Percentiles rank a stretch among this genome's conserved stretches.
phyloP scores from a whole-genome alignment of 2,329 filamentous ascomycete species.

The Cladophialophora immunda region DNA sequence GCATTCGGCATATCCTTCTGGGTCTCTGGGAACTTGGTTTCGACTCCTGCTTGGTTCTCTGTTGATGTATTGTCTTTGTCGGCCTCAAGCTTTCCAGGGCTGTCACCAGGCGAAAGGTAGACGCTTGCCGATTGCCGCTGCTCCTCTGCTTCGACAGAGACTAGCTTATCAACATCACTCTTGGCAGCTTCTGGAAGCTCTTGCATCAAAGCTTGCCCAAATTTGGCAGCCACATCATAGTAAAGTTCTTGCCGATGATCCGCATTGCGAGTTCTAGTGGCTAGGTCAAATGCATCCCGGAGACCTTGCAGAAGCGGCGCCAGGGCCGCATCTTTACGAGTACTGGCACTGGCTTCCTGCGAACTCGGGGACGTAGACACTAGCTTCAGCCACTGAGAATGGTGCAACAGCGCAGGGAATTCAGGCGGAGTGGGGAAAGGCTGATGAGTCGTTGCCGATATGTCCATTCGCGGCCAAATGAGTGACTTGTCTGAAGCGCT shows the following conservation, averaged over 20 bases:
- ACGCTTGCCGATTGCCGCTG: not conserved
- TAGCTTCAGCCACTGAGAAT: constrained; percentile 22
- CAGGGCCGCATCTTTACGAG: not conserved
- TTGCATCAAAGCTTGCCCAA: constrained; percentile 30
- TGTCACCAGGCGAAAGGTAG: not conserved
- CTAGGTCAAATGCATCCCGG: constrained; percentile 4
- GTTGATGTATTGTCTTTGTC: not conserved
- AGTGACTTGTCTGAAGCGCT: not conserved
- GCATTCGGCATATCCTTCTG: not conserved
- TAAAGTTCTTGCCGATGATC: constrained; percentile 17
- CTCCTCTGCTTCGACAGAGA: not conserved
- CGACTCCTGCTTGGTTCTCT: not conserved
- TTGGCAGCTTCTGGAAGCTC: not conserved
- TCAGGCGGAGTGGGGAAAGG: constrained; percentile 25
- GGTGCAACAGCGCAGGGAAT: constrained; percentile 18
- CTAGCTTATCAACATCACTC: not conserved
- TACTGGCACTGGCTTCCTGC: not conserved
- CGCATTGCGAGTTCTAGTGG: not conserved
- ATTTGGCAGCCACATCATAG: constrained; percentile 22
- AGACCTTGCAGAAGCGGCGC: constrained; percentile 13
- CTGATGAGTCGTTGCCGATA: constrained; percentile 8
- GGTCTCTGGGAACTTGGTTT: not conserved
- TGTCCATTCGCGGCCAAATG: constrained; percentile 17
- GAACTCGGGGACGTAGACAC: constrained; percentile 7
- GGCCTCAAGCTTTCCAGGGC: not conserved